A percentile compares a stretch with the other conserved stretches of the same genome.
Conservation (phyloP, 2,329 filamentous ascomycete genomes). For the Aureobasidium sp. region DNA sequence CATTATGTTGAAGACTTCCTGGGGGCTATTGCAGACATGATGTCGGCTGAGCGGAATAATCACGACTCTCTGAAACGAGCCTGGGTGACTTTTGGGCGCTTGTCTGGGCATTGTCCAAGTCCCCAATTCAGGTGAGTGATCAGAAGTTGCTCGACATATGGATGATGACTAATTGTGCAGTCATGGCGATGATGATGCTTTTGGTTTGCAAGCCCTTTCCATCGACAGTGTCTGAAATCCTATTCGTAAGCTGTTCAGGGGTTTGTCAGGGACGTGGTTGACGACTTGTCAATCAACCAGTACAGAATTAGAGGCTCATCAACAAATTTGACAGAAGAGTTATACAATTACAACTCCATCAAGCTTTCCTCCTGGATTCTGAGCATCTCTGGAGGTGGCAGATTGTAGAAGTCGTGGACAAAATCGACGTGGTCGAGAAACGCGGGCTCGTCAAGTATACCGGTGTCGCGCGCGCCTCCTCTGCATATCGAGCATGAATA, state of each 20-base stretch:
- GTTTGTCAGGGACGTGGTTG: neutral
- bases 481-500: neutral
- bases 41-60: neutral
- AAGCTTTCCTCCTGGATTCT: neutral
- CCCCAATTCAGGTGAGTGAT: neutral
- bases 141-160: neutral
- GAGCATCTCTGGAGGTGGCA: neutral
- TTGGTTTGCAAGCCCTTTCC: neutral
- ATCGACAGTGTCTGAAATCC: neutral
- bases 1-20: neutral
- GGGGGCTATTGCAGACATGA: neutral
- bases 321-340: neutral
- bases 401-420: neutral
- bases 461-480: neutral
- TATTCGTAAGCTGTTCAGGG: no score
- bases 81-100: neutral
- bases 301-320: neutral
- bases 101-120: neutral
- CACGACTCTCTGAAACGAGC: neutral
- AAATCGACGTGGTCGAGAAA: neutral
- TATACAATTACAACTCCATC: neutral
- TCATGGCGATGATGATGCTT: neutral
- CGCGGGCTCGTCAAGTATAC: neutral
- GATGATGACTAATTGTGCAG: neutral
- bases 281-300: neutral